phyloP scores from a whole-genome alignment of 148 eudicot species.

The Pouteria glomerata region DNA sequence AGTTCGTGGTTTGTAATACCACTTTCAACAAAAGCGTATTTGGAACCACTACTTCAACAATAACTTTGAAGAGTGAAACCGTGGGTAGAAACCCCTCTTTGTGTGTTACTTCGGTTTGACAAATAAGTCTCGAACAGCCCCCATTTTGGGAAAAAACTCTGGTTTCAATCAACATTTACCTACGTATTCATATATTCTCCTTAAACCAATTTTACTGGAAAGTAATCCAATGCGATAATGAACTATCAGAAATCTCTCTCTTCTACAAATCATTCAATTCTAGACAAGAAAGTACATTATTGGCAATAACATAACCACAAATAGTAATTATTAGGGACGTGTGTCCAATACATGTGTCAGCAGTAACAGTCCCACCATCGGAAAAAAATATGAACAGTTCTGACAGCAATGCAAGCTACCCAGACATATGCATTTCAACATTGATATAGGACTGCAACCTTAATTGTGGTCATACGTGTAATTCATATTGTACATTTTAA shows the following conservation, averaged over 20 bases:
- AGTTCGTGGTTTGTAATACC: too few species aligned
- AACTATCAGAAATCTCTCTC: neutral
- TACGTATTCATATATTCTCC: too few species aligned
- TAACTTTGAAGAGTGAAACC: too few species aligned
- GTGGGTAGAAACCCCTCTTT: too few species aligned
- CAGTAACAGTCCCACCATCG: neutral
- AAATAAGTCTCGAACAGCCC: too few species aligned
- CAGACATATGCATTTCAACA: neutral
- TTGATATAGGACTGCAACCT: neutral
- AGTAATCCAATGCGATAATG: neutral
- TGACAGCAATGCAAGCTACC: neutral
- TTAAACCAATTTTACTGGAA: too few species aligned
- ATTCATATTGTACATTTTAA: neutral
- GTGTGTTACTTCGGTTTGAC: too few species aligned
- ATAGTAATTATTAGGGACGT: neutral
- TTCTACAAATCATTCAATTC: neutral
- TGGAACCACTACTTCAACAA: too few species aligned
- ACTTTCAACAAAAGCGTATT: too few species aligned
- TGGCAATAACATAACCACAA: neutral
- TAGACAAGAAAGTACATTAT: neutral
- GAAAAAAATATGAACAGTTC: neutral
- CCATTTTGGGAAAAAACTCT: too few species aligned
- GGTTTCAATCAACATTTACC: too few species aligned
- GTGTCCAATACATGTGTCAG: neutral
- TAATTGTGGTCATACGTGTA: neutral